Evolutionary conservation across 257 asterid species (phyloP), one percentile per base, ranked within the genome.

Genomic region (Solanum chiquidenum): DNA sequence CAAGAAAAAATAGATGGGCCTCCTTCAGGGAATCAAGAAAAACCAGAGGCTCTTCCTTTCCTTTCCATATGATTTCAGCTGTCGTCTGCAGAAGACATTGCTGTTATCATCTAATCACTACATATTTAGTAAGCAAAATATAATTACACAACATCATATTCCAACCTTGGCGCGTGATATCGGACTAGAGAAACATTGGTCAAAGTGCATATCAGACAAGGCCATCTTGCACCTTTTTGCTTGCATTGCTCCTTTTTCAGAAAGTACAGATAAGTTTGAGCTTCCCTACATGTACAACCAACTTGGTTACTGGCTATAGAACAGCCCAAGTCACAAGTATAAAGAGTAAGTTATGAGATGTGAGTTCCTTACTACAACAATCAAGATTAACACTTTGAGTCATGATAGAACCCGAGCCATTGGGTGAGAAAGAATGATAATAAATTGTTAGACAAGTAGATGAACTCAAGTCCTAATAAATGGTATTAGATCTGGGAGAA

Each of bases 141-240:
- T n/a, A 38, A 85, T 31, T 27, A 40, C 37, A 85, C 29, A 62
- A n/a, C 12, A 10, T 13, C 44, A 40, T 79, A 9, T 4, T n/a
- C 46, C 69, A 62, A 90, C 98, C 98, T 94, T 94, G 83, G 98
- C 98, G 72, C 98, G 98, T 58, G 95, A 87, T 88, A 95, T 94
- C 12, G 98, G 98, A 89, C 98, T 95, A 9, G 98, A 89, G 89
- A 95, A 95, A 89, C 98, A 95, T 88, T 86, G 91, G 74, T 95
- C 98, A 46, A 93, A 95, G 87, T 93, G 90, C 25, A 90, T 88
- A 4, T 93, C 95, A 29, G 89, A 84, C 73, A 95, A 89, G 87
- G 96, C 95, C 82, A 64, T 80, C 73, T 91, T 91, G 87, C 98
- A 94, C 88, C 93, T 91, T 68, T 91, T 92, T 12, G 98, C 98